Evolutionary conservation across 805 yeast genomes (phyloP).

Genomic region (Yarrowia sp.): DNA sequence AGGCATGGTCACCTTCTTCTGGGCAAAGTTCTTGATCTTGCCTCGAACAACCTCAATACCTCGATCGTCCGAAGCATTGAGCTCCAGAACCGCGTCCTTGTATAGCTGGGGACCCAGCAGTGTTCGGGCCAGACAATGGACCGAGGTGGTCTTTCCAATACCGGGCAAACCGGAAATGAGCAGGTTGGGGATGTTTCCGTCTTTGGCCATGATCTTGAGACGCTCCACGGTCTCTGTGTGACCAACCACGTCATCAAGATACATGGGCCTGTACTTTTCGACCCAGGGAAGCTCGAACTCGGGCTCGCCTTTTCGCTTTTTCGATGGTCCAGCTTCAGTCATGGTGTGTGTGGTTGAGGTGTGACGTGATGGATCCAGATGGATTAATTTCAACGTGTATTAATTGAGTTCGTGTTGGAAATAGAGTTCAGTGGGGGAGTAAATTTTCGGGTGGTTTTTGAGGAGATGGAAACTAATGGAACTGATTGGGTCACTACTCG

Average conservation of each 20-base stretch:
- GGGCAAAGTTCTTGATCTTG: constrained; percentile 94
- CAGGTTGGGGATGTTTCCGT: constrained; percentile 97
- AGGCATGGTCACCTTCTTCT: constrained; percentile 85
- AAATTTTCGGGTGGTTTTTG: too few species aligned
- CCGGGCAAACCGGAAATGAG: constrained; percentile 95
- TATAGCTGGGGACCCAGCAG: constrained; percentile 70
- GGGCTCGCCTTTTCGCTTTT: constrained; percentile 26
- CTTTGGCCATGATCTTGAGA: constrained; percentile 79
- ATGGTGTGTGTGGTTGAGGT: constrained; percentile 7
- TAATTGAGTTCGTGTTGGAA: constrained; percentile 16
- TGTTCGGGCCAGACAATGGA: constrained; percentile 87
- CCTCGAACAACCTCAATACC: constrained; percentile 97
- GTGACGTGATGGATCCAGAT: constrained; percentile 1
- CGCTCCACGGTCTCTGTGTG: constrained; percentile 89
- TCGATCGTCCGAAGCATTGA: constrained; percentile 96
- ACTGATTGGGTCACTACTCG: too few species aligned
- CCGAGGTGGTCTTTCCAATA: constrained; percentile 94
- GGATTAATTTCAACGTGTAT: constrained; percentile 21
- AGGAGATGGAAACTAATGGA: too few species aligned
- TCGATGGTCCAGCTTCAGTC: constrained; percentile 37
- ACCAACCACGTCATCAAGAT: constrained; percentile 86
- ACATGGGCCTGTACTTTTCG: constrained; percentile 91
- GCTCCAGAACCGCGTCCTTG: constrained; percentile 84
- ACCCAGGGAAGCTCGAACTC: constrained; percentile 59
- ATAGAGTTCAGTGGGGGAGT: neutral